Conservation (phyloP, 2,329 filamentous ascomycete species). For the Pseudogymnoascus sp. region DNA sequence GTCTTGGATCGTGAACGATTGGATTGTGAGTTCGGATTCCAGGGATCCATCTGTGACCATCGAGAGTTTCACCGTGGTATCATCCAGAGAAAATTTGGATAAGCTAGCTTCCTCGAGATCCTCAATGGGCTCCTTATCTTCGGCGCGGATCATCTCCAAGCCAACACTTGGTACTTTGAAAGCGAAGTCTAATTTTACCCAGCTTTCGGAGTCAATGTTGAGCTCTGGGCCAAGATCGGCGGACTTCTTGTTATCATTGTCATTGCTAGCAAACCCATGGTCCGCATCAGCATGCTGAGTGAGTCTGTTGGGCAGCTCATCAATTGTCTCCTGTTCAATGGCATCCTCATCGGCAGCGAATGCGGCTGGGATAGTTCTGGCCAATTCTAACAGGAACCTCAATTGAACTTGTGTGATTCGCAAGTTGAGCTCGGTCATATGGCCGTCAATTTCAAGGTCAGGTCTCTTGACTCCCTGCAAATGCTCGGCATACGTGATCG, state of each 20-base stretch:
- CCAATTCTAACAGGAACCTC: constrained; percentile 81
- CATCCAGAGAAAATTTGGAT: constrained; percentile 88
- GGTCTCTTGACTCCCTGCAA: constrained; percentile 68
- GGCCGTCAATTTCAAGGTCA: constrained; percentile 84
- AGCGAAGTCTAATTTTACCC: constrained; percentile 88
- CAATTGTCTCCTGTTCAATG: constrained; percentile 64
- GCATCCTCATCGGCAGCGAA: constrained; percentile 70
- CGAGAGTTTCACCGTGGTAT: constrained; percentile 82
- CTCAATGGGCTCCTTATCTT: constrained; percentile 69
- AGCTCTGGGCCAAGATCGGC: constrained; percentile 64
- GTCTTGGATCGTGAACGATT: constrained; percentile 91
- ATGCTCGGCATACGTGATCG: constrained; percentile 87
- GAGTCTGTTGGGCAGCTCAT: constrained; percentile 57
- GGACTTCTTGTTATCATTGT: constrained; percentile 34
- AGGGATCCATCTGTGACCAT: constrained; percentile 89
- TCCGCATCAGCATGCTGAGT: background rate
- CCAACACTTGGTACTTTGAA: constrained; percentile 86
- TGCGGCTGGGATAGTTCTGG: constrained; percentile 77
- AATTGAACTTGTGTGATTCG: constrained; percentile 85
- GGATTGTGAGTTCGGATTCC: constrained; percentile 86
- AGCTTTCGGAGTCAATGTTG: constrained; percentile 59
- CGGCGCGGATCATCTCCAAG: constrained; percentile 75
- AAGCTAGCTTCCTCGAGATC: constrained; percentile 73
- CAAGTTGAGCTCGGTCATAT: constrained; percentile 89
- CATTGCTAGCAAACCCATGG: background rate